Conservation (phyloP, 1,139 yeast species). For the Blastobotrys petasosporus region DNA sequence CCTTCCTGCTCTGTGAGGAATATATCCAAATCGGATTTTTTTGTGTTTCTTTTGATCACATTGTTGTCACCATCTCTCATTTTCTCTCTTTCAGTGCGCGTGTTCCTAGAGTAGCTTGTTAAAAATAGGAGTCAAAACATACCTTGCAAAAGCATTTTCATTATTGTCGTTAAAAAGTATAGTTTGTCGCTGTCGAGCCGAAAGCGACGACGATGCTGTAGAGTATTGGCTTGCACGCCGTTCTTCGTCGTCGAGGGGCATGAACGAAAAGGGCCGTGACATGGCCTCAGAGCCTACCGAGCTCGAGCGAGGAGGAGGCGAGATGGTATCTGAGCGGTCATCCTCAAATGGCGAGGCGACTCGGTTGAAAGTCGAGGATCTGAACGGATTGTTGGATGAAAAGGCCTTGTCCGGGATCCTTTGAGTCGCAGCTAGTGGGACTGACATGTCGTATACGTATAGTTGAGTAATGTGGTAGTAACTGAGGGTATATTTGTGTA, state of each 20-base stretch:
- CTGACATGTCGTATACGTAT: slow-evolving; percentile 7
- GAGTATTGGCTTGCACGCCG: slow-evolving; percentile 7
- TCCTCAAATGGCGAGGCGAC: slow-evolving; percentile 10
- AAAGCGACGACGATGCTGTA: slow-evolving; percentile 1
- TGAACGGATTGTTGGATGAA: slow-evolving; percentile 28
- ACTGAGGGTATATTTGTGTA: background rate
- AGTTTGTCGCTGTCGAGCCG: slow-evolving; percentile 5
- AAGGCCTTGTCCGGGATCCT: slow-evolving; percentile 14
- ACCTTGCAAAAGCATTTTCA: slow-evolving; percentile 9
- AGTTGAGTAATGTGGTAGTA: background rate
- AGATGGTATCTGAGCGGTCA: background rate
- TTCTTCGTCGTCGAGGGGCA: slow-evolving; percentile 3
- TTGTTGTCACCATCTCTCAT: too few species aligned
- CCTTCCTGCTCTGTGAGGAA: background rate
- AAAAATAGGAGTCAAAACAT: background rate
- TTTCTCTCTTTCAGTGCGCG: too few species aligned
- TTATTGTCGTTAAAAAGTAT: background rate
- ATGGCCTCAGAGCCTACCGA: background rate
- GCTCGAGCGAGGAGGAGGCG: slow-evolving; percentile 8
- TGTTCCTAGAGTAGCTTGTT: too few species aligned
- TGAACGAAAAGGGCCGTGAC: slow-evolving; percentile 8
- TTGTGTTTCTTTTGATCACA: background rate
- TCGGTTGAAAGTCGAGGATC: slow-evolving; percentile 18
- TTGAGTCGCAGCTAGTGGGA: slow-evolving; percentile 8
- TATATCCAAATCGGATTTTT: background rate